Conservation (phyloP, 1,139 yeast species). For the Chernovozyma sophiae-reginae region DNA sequence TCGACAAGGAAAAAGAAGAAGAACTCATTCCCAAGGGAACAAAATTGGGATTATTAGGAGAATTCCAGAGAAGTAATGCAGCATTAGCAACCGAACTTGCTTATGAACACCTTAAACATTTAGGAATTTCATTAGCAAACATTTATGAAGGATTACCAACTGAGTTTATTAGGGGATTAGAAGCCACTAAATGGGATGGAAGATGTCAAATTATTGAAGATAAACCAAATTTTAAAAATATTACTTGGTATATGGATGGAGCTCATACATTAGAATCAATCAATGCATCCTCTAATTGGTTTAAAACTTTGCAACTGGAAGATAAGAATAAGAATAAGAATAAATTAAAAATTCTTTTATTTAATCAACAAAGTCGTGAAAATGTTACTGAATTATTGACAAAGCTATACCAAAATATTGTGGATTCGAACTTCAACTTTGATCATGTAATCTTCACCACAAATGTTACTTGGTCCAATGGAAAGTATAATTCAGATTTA, state of each 20-base stretch:
- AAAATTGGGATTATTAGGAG: conserved; percentile 79
- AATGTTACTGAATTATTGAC: conserved; percentile 63
- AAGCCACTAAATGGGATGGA: conserved; percentile 83
- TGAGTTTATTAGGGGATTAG: conserved; percentile 61
- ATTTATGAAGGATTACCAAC: conserved; percentile 45
- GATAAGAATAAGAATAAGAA: conserved; percentile 5
- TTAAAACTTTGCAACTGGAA: conserved; percentile 32
- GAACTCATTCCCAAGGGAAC: conserved; percentile 23
- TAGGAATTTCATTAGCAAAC: conserved; percentile 34
- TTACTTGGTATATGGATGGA: conserved; percentile 87
- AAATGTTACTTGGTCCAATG: conserved; percentile 86
- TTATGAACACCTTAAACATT: conserved; percentile 50
- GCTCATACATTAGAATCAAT: conserved; percentile 93
- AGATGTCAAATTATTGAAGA: conserved; percentile 73
- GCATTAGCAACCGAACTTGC: conserved; percentile 81
- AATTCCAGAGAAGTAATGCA: conserved; percentile 82
- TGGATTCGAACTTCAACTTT: conserved; percentile 38
- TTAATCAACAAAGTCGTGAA: conserved; percentile 91
- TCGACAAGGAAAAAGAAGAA: conserved; percentile 24
- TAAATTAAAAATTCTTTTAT: conserved; percentile 51
- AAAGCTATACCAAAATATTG: conserved; percentile 41
- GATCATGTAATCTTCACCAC: conserved; percentile 84
- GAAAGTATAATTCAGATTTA: conserved; percentile 75
- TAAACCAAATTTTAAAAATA: conserved; percentile 34
- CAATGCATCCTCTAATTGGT: conserved; percentile 79